These are phyloP conservation scores for Dryadomyces quercivorus DNA, from an alignment of 2,329 filamentous ascomycete species.

Conservation along the genomic window DNA sequence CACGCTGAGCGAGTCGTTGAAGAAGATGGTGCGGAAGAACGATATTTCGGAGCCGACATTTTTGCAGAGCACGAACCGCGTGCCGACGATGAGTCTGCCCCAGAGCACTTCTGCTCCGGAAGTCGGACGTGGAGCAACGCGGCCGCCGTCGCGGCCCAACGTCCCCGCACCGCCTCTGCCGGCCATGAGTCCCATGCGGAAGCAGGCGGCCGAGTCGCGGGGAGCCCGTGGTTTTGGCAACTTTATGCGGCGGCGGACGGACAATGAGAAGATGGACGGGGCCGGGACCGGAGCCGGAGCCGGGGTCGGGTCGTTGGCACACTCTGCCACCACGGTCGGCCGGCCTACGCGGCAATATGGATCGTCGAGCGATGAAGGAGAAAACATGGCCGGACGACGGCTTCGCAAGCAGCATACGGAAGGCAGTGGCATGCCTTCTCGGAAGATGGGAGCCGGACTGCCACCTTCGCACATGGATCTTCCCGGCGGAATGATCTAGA, in stretches of 20 bases:
- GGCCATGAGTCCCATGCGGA: conserved; percentile 45
- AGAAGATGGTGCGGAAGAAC: conserved; percentile 29
- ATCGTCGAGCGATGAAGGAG: conserved; percentile 27
- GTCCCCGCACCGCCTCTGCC: conserved; percentile 36
- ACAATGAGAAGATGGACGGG: conserved; percentile 10
- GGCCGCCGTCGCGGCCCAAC: conserved; percentile 26
- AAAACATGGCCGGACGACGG: conserved; percentile 22
- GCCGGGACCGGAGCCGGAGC: too few relatives aligned
- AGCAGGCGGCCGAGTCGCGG: conserved; percentile 21
- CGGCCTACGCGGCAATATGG: conserved; percentile 14
- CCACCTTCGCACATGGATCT: conserved; percentile 17
- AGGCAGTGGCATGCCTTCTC: conserved; percentile 15
- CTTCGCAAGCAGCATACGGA: conserved; percentile 32
- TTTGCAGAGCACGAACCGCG: conserved; percentile 31
- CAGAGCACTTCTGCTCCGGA: conserved; percentile 12
- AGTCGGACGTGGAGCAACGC: conserved; percentile 14
- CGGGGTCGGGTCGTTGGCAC: conserved; percentile 7
- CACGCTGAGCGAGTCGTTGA: conserved; percentile 26
- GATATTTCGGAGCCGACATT: conserved; percentile 41
- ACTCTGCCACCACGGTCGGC: conserved; percentile 12
- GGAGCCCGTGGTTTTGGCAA: conserved; percentile 26
- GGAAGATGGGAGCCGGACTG: conserved; percentile 8
- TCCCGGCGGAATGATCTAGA: conserved; percentile 23
- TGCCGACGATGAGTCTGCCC: conserved; percentile 29
- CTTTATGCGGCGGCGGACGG: conserved; percentile 17